Base-by-base conservation (phyloP, 2,329 filamentous ascomycete species). In the Blastomyces parvus region DNA sequence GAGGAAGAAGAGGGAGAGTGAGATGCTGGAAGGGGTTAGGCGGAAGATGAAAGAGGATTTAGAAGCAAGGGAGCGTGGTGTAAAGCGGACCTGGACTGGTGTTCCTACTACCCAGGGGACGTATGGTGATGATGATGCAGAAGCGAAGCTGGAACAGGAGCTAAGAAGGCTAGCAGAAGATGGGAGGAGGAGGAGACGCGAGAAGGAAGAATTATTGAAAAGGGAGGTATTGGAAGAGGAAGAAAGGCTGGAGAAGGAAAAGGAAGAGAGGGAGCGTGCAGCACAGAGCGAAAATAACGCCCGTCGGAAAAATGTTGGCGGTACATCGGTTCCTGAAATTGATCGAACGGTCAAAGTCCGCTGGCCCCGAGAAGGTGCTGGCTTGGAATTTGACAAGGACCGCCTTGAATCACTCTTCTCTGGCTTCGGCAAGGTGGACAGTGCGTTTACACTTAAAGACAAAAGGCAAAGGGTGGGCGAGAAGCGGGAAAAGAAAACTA, bases 21-120 rank as follows among this genome's bases (percentile, higher is more conserved):
- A 89, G 60, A 81, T 87, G 65, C 88, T 96, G 77, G 86, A 90
- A 69, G 85, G 86, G 58, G 84, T 87, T 74, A 81, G 88, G 69
- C 81, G 89, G 72, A 83, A 85, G 68, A 89, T 96, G 83, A 89
- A 90, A 67, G 91, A 96, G 71, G 91, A 97, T 71, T 78, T 97
- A 60, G 91, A 96, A 77, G 83, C 85, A 33, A 81, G 89, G 25
- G 93, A 96, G 42, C 79, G 80, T 38, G 86, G 86, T 2, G 80
- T 86, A 60, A 86, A 85, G 71, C 78, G 84, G 53, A 78, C 84
- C 65, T 82, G 82, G 76, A 82, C 66, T 11, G 57, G 38, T 17
- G 55, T 66, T 11, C 64, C 66, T 25, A 67, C 64, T 30, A 61
- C 25, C 9, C 22, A 59, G 42, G 69, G 66, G 0, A 72, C 70